Percentiles rank a stretch among this genome's conserved stretches.
These are phyloP conservation scores for Blastobotrys parvus DNA, from an alignment of 805 yeast species.

Conservation along the genomic window DNA sequence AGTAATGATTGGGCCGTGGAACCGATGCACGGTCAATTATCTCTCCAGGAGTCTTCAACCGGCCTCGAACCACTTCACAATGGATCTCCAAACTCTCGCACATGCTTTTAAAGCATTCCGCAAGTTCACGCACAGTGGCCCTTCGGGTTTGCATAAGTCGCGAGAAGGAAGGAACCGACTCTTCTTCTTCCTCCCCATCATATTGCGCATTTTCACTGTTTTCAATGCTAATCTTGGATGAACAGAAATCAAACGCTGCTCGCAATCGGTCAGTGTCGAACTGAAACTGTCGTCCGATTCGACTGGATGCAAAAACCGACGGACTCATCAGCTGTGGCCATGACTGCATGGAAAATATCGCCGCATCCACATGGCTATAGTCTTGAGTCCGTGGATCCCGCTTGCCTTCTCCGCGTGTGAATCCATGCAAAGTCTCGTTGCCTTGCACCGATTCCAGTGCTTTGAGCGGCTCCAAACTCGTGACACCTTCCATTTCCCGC, in stretches of 20 bases:
- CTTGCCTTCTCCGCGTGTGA: conserved; percentile 12
- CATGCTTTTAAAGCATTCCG: conserved; percentile 66
- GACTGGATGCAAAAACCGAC: conserved; percentile 45
- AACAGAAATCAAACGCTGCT: conserved; percentile 54
- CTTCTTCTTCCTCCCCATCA: conserved; percentile 12
- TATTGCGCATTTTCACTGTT: conserved; percentile 16
- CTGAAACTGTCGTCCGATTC: conserved; percentile 44
- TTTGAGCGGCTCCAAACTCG: conserved; percentile 49
- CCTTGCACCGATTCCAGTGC: conserved; percentile 16
- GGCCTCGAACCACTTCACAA: conserved; percentile 73
- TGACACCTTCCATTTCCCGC: conserved; percentile 52
- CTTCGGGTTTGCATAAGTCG: conserved; percentile 35
- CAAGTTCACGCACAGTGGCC: conserved; percentile 64
- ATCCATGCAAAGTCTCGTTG: conserved; percentile 20
- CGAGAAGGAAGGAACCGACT: conserved; percentile 12
- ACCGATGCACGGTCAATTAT: conserved; percentile 33
- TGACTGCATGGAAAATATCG: conserved; percentile 24
- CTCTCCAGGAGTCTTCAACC: conserved; percentile 69
- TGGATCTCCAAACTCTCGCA: conserved; percentile 62
- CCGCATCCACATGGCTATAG: conserved; percentile 23
- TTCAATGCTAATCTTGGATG: conserved; percentile 40
- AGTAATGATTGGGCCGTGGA: conserved; percentile 66
- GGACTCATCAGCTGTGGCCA: conserved; percentile 39
- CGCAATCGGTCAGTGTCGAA: conserved; percentile 53
- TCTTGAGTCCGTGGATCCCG: conserved; percentile 14